phyloP scores from a whole-genome alignment of 768 basidiomycete genomes.

The Dendrothele bispora region DNA sequence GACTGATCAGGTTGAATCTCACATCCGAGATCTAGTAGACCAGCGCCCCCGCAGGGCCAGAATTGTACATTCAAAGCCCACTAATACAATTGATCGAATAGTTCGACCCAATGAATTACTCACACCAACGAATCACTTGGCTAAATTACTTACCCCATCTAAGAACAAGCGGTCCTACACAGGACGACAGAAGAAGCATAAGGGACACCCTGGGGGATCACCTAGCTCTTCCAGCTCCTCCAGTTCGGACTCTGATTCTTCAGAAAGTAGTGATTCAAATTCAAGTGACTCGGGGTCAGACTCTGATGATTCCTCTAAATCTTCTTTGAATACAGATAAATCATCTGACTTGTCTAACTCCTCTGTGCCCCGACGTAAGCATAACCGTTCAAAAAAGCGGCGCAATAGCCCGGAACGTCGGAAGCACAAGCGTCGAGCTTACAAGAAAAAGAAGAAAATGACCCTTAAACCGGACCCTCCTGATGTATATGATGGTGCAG shows the following conservation, averaged over 20 bases:
- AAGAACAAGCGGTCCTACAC: background rate
- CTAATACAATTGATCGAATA: too few species aligned
- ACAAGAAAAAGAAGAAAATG: background rate
- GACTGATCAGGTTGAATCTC: constrained; percentile 1
- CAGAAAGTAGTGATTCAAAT: too few species aligned
- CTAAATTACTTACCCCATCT: background rate
- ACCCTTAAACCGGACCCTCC: constrained; percentile 4
- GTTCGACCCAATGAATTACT: background rate
- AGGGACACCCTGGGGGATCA: too few species aligned
- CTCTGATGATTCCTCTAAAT: background rate
- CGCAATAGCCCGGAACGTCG: too few species aligned
- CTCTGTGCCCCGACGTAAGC: too few species aligned
- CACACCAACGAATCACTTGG: background rate
- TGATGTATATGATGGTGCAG: constrained; percentile 1
- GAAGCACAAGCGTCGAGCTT: too few species aligned
- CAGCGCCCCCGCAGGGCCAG: background rate
- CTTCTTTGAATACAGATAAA: background rate
- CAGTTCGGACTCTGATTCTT: too few species aligned
- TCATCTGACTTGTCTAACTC: background rate
- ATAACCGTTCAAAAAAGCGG: too few species aligned
- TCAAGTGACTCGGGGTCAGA: too few species aligned
- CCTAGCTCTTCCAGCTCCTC: too few species aligned
- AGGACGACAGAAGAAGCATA: too few species aligned
- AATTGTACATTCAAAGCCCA: too few species aligned
- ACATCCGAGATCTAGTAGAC: constrained; percentile 1